Evolutionary conservation across 2,329 filamentous ascomycete genomes (phyloP).

Genomic region (Botrytis tulipae): DNA sequence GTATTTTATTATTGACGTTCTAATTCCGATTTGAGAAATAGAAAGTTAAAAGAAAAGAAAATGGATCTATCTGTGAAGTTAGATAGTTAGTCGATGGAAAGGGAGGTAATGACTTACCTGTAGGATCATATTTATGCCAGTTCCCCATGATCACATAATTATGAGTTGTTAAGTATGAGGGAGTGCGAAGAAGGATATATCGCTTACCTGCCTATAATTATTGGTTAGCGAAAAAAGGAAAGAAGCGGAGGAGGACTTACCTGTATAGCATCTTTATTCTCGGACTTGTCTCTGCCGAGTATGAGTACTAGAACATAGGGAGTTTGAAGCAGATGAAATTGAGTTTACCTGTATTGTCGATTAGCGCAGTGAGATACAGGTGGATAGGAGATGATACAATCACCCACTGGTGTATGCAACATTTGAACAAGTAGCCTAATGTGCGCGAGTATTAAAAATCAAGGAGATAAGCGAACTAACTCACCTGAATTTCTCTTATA

Average conservation of each 20-base stretch:
- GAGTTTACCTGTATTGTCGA: too few relatives aligned
- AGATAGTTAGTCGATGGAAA: too few relatives aligned
- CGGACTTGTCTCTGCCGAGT: fast-evolving
- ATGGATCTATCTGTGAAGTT: not conserved
- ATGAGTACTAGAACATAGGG: too few relatives aligned
- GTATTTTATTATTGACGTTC: not conserved
- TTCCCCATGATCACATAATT: too few relatives aligned
- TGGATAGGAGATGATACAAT: too few relatives aligned
- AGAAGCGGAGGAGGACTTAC: too few relatives aligned
- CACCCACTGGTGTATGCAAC: too few relatives aligned
- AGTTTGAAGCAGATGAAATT: too few relatives aligned
- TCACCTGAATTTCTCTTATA: not conserved
- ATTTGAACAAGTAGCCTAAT: not conserved
- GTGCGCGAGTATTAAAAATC: not conserved
- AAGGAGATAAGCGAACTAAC: not conserved
- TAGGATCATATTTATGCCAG: not conserved
- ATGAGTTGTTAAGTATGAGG: not conserved
- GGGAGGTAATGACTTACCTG: not conserved
- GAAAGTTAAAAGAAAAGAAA: not conserved
- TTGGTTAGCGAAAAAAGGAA: too few relatives aligned
- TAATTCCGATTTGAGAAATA: not conserved
- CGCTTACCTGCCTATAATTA: too few relatives aligned
- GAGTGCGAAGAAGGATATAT: not conserved
- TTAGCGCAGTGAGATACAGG: too few relatives aligned
- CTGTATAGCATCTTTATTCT: too few relatives aligned